phyloP scores from a whole-genome alignment of 2,329 filamentous ascomycete species.

The Chaetomium olivaceum region DNA sequence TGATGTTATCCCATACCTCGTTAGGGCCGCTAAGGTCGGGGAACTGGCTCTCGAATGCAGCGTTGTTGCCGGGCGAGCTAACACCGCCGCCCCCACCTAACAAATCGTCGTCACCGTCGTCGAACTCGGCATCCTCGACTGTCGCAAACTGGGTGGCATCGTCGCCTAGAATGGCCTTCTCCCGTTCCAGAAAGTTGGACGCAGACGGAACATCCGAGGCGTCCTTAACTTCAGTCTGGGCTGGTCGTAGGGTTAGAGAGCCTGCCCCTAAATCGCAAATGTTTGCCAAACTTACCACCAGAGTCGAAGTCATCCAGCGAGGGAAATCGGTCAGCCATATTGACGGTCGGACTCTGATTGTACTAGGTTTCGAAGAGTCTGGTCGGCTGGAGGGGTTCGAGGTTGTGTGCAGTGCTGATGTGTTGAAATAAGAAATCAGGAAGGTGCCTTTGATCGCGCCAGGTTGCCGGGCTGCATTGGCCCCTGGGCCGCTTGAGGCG shows the following conservation, averaged over 20 bases:
- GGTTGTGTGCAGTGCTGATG: not conserved
- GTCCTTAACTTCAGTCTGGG: constrained; percentile 65
- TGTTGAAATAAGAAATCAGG: constrained; percentile 10
- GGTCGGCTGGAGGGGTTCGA: not conserved
- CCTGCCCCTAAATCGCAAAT: constrained; percentile 14
- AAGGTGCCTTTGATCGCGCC: constrained; percentile 27
- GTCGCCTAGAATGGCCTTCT: constrained; percentile 86
- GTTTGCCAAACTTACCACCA: constrained; percentile 49
- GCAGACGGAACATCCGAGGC: constrained; percentile 60
- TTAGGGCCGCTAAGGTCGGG: constrained; percentile 71
- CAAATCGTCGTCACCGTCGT: constrained; percentile 72
- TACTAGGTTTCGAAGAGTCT: not conserved
- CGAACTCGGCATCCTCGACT: constrained; percentile 66
- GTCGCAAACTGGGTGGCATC: constrained; percentile 90
- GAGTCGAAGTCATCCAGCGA: constrained; percentile 77
- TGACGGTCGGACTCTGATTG: constrained; percentile 24
- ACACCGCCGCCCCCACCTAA: constrained; percentile 66
- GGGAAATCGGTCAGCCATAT: constrained; percentile 77
- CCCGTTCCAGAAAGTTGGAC: constrained; percentile 87
- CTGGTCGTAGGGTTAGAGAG: constrained; percentile 44
- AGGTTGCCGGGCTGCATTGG: constrained; percentile 27
- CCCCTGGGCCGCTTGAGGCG: constrained; percentile 16
- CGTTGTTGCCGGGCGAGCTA: constrained; percentile 45
- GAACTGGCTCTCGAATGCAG: constrained; percentile 82
- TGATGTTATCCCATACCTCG: constrained; percentile 54